Base-by-base conservation (phyloP, 2,329 filamentous ascomycete genomes). In the Elsinoe batatas region DNA sequence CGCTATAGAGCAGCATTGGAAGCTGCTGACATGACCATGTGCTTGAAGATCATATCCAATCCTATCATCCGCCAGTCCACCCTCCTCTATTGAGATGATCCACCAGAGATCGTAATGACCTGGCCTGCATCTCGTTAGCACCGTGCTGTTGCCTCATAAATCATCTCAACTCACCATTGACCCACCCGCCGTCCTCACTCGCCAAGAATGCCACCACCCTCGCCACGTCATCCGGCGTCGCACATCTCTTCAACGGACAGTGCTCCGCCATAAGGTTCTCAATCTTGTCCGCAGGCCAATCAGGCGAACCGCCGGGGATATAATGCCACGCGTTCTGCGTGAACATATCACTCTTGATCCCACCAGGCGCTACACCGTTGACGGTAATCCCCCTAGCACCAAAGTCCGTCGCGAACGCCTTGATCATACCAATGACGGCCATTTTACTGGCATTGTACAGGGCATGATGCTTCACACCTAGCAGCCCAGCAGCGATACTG, bases 291-390 rank as follows among this genome's bases (percentile, higher is more conserved):
- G 72, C 73, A 0, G 74, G 68, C 70, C 71, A 74, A 32, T 76
- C 74, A n/a, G 74, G 74, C 3, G 66, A 70, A 8, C 70, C 75
- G 3, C 73, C 73, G 0, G 75, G 74, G 40, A 77, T 77, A 61
- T 76, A 75, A 56, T 71, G 70, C 68, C 72, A 73, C 20, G 81
- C 77, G 54, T 67, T 66, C 57, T 65, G 63, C 18, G 58, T 59
- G 58, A 85, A 89, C 85, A 89, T 89, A 69, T 89, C 86, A 42
- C 77, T 83, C 77, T 87, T 85, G 73, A 87, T 83, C 43, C 84
- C 84, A 56, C 84, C 84, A 1, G 84, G 84, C 1, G 84, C 84
- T 46, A 87, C 82, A 61, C 82, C 83, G 64, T 88, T 88, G 70
- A 85, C 83, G 0, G 84, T 87, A 65, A 87, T 82, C 51, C 81